Conservation (phyloP, 495 filamentous ascomycete genomes). For the Daldinia loculata region DNA sequence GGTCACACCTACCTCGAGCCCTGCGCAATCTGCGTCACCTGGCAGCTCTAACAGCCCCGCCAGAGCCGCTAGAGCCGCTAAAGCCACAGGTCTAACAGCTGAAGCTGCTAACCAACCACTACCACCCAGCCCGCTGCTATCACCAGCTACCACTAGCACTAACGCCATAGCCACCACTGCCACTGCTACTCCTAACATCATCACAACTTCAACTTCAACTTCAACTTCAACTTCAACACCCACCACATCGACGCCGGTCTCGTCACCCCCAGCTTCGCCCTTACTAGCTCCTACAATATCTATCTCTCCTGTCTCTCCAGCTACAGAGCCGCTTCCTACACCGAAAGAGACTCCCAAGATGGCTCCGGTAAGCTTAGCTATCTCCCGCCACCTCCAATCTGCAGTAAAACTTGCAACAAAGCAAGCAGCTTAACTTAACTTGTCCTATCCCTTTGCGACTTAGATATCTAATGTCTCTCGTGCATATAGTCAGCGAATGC, state of each 20-base stretch:
- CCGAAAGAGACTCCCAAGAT: slow-evolving; percentile 60
- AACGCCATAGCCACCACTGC: slow-evolving; percentile 39
- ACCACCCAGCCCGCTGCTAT: slow-evolving; percentile 60
- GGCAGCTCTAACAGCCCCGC: slow-evolving; percentile 11
- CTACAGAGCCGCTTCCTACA: slow-evolving; percentile 40
- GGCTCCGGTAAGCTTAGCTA: slow-evolving; percentile 63
- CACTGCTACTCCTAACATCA: slow-evolving; percentile 44
- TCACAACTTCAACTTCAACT: slow-evolving; percentile 26
- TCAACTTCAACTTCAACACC: no score
- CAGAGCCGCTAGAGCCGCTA: slow-evolving; percentile 28
- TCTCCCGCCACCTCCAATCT: slow-evolving; percentile 12
- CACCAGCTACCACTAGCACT: slow-evolving; percentile 50
- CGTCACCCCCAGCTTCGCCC: slow-evolving; percentile 46
- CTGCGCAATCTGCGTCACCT: slow-evolving; percentile 42
- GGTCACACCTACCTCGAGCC: slow-evolving; percentile 31
- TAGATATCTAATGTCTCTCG: slow-evolving; percentile 21
- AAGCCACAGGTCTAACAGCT: slow-evolving; percentile 50
- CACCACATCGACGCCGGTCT: slow-evolving; percentile 38
- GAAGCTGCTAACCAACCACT: slow-evolving; percentile 61
- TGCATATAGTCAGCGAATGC: slow-evolving; percentile 42
- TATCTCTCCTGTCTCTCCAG: slow-evolving; percentile 43
- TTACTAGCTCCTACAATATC: slow-evolving; percentile 45
- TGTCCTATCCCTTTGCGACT: not conserved
- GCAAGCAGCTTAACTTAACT: slow-evolving; percentile 16
- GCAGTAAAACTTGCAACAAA: slow-evolving; percentile 8